A percentile compares a stretch with the other conserved stretches of the same genome.
These are phyloP conservation scores for Podaxis mareebaensis DNA, from an alignment of 768 basidiomycete genomes.

Conservation along the genomic window DNA sequence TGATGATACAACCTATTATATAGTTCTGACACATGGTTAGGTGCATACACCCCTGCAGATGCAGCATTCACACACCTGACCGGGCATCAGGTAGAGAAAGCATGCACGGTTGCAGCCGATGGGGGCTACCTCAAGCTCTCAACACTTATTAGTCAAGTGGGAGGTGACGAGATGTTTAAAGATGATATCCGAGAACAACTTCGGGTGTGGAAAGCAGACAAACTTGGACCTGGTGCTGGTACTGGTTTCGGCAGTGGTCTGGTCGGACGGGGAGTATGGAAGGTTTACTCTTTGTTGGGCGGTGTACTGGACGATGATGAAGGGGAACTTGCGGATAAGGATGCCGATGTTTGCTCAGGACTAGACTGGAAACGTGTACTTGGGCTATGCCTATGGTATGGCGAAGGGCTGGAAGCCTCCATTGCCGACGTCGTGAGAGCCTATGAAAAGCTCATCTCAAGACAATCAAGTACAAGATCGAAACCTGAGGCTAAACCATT, in stretches of 20 bases:
- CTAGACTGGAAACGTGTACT: constrained; percentile 96
- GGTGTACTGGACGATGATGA: constrained; percentile 66
- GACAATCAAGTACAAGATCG: constrained; percentile 44
- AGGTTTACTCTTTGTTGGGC: constrained; percentile 80
- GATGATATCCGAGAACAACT: constrained; percentile 76
- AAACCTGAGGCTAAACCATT: constrained; percentile 51
- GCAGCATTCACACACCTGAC: constrained; percentile 78
- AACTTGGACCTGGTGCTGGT: constrained; percentile 38
- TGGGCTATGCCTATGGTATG: constrained; percentile 90
- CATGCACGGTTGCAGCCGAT: constrained; percentile 72
- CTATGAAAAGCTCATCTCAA: constrained; percentile 50
- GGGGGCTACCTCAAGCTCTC: constrained; percentile 83
- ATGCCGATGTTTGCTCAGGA: constrained; percentile 56
- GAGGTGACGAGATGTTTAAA: constrained; percentile 73
- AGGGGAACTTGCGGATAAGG: constrained; percentile 47
- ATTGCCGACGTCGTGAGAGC: constrained; percentile 67
- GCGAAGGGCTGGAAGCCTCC: constrained; percentile 66
- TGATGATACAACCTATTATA: not conserved
- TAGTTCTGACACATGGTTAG: constrained; percentile 18
- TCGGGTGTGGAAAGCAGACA: constrained; percentile 78
- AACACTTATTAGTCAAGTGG: constrained; percentile 84
- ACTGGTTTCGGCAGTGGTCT: constrained; percentile 35
- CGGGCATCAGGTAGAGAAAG: constrained; percentile 86
- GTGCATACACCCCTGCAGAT: constrained; percentile 42
- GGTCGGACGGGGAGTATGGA: constrained; percentile 60